phyloP scores from a whole-genome alignment of 352 stramenopile genomes.

The Globisporangium nodosum region DNA sequence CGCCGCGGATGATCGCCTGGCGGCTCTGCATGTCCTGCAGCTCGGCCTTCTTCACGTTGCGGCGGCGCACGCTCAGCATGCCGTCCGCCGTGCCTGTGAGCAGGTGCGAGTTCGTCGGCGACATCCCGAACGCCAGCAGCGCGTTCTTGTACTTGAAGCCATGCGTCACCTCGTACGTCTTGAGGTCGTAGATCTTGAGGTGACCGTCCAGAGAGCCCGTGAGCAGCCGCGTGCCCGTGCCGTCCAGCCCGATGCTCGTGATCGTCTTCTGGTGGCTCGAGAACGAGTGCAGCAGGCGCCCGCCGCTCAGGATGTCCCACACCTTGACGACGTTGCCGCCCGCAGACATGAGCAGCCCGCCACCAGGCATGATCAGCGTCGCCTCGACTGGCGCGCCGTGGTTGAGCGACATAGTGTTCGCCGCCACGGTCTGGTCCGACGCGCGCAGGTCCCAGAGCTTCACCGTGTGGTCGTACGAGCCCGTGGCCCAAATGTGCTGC shows the following conservation, averaged over 20 bases:
- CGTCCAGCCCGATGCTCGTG: slow-evolving; percentile 86
- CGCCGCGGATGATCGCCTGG: slow-evolving; percentile 68
- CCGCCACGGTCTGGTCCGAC: slow-evolving; percentile 53
- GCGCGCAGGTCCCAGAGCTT: slow-evolving; percentile 89
- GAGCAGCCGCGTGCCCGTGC: slow-evolving; percentile 84
- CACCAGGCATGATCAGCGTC: slow-evolving; percentile 82
- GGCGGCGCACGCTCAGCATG: slow-evolving; percentile 76
- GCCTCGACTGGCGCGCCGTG: slow-evolving; percentile 88
- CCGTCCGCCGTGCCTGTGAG: slow-evolving; percentile 72
- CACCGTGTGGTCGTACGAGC: slow-evolving; percentile 91
- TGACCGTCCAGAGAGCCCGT: slow-evolving; percentile 88
- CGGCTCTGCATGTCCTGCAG: slow-evolving; percentile 60
- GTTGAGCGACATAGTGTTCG: slow-evolving; percentile 53
- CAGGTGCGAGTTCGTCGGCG: slow-evolving; percentile 79
- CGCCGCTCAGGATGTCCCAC: slow-evolving; percentile 90
- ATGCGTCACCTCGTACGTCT: slow-evolving; percentile 88
- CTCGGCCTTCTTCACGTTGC: slow-evolving; percentile 65
- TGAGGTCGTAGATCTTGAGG: slow-evolving; percentile 92
- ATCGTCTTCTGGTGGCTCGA: slow-evolving; percentile 94
- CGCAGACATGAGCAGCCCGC: slow-evolving; percentile 76
- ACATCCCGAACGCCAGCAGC: slow-evolving; percentile 79
- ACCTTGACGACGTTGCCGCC: slow-evolving; percentile 90
- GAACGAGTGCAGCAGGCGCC: slow-evolving; percentile 83
- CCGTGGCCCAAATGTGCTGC: slow-evolving; percentile 80
- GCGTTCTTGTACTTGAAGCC: slow-evolving; percentile 86